Conservation (phyloP, 345 rosid species). For the Toxicodendron radicans region DNA sequence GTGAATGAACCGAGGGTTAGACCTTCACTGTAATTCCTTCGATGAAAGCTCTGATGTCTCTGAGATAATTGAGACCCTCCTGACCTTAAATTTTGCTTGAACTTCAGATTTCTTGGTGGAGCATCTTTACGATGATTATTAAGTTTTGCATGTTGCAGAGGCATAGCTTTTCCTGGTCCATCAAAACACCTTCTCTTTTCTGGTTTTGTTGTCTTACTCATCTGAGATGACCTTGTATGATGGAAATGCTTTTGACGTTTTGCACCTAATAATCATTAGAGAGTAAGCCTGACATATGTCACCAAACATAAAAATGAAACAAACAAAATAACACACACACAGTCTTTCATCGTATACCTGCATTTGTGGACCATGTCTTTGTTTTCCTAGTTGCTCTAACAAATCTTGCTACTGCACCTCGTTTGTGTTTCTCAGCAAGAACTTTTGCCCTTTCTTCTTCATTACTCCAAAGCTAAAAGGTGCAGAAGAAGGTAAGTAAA, state of each 20-base stretch:
- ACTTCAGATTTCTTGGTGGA: constrained; percentile 15
- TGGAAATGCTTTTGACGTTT: constrained; percentile 36
- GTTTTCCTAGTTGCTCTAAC: constrained; percentile 38
- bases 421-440: constrained; percentile 60
- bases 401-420: constrained; percentile 62
- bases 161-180: constrained; percentile 19
- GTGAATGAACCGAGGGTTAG: constrained; percentile 22
- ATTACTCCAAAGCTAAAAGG: constrained; percentile 45
- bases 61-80: constrained; percentile 23
- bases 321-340: constrained; percentile 4
- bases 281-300: constrained; percentile 1
- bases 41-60: constrained; percentile 26
- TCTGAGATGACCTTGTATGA: constrained; percentile 27
- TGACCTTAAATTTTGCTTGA: constrained; percentile 16
- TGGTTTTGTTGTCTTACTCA: constrained; percentile 27
- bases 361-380: constrained; percentile 29
- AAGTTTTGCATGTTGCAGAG: constrained; percentile 9
- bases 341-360: constrained; percentile 23
- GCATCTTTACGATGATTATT: constrained; percentile 25
- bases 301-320: background rate
- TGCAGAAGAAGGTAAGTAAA: constrained; percentile 15
- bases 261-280: constrained; percentile 34
- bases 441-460: constrained; percentile 49
- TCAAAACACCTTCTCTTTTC: constrained; percentile 24
- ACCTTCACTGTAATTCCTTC: constrained; percentile 20